Conservation (phyloP, 179 eudicot genomes). For the Amaranthus tricolor region DNA sequence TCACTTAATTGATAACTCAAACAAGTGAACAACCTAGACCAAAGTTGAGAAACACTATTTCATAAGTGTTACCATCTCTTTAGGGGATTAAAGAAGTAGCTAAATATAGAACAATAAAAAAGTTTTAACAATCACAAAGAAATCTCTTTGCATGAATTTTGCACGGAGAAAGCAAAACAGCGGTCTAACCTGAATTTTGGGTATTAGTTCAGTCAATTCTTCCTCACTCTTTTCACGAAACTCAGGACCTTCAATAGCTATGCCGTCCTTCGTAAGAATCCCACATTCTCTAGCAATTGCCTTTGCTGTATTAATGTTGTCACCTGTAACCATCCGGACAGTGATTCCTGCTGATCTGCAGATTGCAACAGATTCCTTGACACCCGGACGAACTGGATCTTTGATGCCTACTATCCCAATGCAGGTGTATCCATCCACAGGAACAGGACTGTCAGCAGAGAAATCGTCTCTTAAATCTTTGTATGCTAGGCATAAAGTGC, state of each 20-base stretch:
- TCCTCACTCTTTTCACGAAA: conserved; percentile 71
- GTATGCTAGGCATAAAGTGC: conserved; percentile 85
- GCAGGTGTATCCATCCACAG: conserved; percentile 67
- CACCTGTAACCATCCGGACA: conserved; percentile 95
- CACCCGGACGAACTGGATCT: conserved; percentile 95
- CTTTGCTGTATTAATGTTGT: conserved; percentile 90
- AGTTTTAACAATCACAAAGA: not conserved
- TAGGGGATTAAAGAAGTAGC: not conserved
- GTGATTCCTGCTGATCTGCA: conserved; percentile 87
- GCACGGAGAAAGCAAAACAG: not conserved
- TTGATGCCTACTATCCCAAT: conserved; percentile 92
- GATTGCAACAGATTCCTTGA: conserved; percentile 80
- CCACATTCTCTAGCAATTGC: conserved; percentile 99
- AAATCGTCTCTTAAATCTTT: conserved; percentile 60
- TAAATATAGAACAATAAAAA: not conserved
- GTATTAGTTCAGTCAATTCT: conserved; percentile 65
- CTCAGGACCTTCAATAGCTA: conserved; percentile 94
- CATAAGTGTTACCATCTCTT: not conserved
- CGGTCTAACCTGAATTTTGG: conserved; percentile 71
- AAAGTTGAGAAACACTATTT: not conserved
- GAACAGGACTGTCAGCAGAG: conserved; percentile 53
- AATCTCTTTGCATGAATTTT: not conserved
- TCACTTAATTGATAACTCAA: not conserved
- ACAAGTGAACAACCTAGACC: not conserved
- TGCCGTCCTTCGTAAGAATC: conserved; percentile 85